Evolutionary conservation across 2,329 filamentous ascomycete species (phyloP), one percentile per base, ranked within the genome.

Genomic region (Didymella glomerata): DNA sequence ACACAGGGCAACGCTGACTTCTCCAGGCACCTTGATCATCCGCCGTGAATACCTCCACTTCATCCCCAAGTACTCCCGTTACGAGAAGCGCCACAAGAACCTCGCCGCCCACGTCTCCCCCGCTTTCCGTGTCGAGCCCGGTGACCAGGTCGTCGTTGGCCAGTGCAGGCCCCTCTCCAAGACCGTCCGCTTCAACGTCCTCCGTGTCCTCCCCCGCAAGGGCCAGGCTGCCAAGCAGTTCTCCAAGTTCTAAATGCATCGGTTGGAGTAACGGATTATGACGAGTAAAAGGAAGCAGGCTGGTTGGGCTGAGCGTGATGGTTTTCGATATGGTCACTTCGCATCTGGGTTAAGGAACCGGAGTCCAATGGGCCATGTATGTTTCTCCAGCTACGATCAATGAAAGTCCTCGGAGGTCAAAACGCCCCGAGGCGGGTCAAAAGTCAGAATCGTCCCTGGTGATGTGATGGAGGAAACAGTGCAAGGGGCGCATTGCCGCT

Each of bases 51-150:
- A 99, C 88, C 92, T 99, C 68, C 95, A 99, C 88, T 99, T 92
- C 86, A 91, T 99, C 81, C 93, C 93, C 84, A 99, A 99, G 88
- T 99, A 99, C 90, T 88, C 91, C 82, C 92, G 95, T 90, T 99
- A 99, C 85, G 96, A 99, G 92, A 98, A 97, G 90, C 89, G 95
- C 83, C 95, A 99, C 92, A 97, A 97, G 91, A 99, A 99, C 90
- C 88, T 99, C 72, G 92, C 95, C 79, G 95, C 94, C 74, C 95
- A 99, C 89, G 94, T 98, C 78, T 97, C 93, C 70, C 95, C 95
- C 77, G 94, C 94, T 83, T 99, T 99, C 93, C 95, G 95, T 97
- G 93, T 98, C 77, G 91, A 96, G 87, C 94, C 98, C 82, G 96
- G 95, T 89, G 95, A 99, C 85, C 90, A 94, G 86, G 96, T 99